Percentiles rank a stretch among this genome's conserved stretches.
Conservation (phyloP, 257 asterid genomes). For the Solanum paucissectum region DNA sequence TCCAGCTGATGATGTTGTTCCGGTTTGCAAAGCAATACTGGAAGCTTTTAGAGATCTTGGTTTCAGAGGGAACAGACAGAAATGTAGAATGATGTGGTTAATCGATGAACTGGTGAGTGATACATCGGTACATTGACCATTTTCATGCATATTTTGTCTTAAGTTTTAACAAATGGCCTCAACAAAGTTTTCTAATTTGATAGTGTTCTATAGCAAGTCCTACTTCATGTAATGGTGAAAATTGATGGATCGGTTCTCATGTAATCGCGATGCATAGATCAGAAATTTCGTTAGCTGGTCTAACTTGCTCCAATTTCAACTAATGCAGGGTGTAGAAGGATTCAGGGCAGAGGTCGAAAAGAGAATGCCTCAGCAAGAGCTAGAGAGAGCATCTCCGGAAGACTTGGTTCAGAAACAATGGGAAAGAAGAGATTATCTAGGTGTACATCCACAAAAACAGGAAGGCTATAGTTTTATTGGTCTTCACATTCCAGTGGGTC, state of each 20-base stretch:
- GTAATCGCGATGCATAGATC: too few relatives aligned
- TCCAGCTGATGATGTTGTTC: constrained; percentile 70
- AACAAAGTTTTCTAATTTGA: neutral
- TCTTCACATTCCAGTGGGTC: constrained; percentile 86
- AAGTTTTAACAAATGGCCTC: neutral
- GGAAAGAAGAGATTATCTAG: constrained; percentile 81
- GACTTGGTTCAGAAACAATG: constrained; percentile 55
- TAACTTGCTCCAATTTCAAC: neutral
- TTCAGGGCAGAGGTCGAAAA: constrained; percentile 77
- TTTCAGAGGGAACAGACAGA: constrained; percentile 84
- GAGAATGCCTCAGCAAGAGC: constrained; percentile 55
- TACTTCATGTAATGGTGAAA: neutral
- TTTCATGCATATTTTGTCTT: neutral
- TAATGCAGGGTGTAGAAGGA: constrained; percentile 71
- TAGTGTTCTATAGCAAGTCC: neutral
- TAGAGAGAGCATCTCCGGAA: constrained; percentile 71
- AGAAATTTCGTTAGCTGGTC: neutral
- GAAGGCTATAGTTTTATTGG: constrained; percentile 74
- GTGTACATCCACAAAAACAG: constrained; percentile 81
- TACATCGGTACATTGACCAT: neutral
- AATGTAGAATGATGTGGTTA: constrained; percentile 96
- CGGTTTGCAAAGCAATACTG: constrained; percentile 73
- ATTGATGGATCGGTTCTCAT: neutral
- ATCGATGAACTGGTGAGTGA: constrained; percentile 91
- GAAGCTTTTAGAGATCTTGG: constrained; percentile 92